phyloP scores from a whole-genome alignment of 2,329 filamentous ascomycete genomes.

The Tolypocladium sp. region DNA sequence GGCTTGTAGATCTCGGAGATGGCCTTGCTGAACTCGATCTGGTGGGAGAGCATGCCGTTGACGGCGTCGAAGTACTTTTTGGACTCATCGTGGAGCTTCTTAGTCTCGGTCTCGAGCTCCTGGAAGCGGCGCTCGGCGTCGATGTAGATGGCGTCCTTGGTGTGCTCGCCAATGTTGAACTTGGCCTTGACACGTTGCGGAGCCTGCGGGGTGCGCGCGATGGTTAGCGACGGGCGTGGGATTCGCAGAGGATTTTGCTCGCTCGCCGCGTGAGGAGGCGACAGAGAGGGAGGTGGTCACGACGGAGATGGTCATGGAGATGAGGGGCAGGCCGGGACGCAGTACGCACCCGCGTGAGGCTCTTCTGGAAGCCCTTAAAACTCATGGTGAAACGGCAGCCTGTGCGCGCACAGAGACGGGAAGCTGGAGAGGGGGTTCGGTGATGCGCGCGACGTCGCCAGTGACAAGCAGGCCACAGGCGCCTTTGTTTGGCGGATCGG shows the following conservation, averaged over 20 bases:
- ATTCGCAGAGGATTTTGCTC: neutral
- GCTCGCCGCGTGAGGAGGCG: neutral
- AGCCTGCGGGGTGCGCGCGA: conserved; percentile 38
- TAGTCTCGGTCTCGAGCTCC: conserved; percentile 91
- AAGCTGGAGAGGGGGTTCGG: neutral
- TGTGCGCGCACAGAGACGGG: neutral
- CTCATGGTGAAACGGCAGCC: conserved; percentile 55
- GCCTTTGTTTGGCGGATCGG: neutral
- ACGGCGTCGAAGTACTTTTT: conserved; percentile 97
- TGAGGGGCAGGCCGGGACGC: conserved; percentile 22
- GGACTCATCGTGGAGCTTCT: conserved; percentile 92
- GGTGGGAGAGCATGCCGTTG: conserved; percentile 93
- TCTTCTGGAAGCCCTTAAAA: conserved; percentile 93
- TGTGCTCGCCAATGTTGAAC: conserved; percentile 93
- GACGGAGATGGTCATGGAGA: conserved; percentile 5
- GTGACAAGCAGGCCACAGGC: neutral
- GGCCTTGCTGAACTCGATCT: conserved; percentile 96
- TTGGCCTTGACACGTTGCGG: conserved; percentile 85
- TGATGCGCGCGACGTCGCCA: neutral
- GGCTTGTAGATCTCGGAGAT: conserved; percentile 97
- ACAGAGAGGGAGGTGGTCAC: neutral
- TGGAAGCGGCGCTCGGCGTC: conserved; percentile 91
- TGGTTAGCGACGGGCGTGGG: neutral
- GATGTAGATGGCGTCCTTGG: conserved; percentile 88
- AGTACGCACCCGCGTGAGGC: conserved; percentile 69